Evolutionary conservation across 2,329 filamentous ascomycete species (phyloP).

Genomic region (Claviceps purpurea): DNA sequence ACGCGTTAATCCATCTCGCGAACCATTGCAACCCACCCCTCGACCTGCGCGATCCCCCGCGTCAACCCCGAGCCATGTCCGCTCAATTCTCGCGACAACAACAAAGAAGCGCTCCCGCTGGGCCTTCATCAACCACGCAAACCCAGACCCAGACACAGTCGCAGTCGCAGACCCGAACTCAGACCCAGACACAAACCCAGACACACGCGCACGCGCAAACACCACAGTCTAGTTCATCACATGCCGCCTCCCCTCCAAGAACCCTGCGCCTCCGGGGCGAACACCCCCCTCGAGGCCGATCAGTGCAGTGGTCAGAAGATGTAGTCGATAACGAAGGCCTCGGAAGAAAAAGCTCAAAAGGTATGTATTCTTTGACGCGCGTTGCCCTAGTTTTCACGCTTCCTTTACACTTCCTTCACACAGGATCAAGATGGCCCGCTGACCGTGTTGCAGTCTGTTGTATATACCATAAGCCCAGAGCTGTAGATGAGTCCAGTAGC

Average conservation of each 20-base stretch:
- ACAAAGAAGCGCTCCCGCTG: neutral
- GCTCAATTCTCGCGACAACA: neutral
- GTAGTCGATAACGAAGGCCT: slow-evolving; percentile 93
- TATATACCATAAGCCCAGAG: slow-evolving; percentile 84
- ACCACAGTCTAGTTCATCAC: slow-evolving; percentile 13
- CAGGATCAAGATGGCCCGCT: too few species aligned
- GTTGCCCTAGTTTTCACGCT: too few species aligned
- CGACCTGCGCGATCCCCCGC: neutral
- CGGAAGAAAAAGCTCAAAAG: slow-evolving; percentile 89
- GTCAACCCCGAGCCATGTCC: neutral
- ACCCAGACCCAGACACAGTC: slow-evolving; percentile 4
- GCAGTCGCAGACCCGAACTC: slow-evolving; percentile 2
- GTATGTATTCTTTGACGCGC: slow-evolving; percentile 27
- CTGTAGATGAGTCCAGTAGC: slow-evolving; percentile 63
- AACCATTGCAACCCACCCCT: too few species aligned
- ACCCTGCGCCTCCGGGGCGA: slow-evolving; percentile 41
- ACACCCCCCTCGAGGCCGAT: slow-evolving; percentile 33
- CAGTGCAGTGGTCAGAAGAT: slow-evolving; percentile 84
- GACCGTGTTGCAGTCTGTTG: slow-evolving; percentile 62
- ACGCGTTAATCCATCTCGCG: too few species aligned
- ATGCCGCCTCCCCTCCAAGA: slow-evolving; percentile 16
- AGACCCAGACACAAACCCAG: slow-evolving; percentile 7
- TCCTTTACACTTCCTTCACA: too few species aligned
- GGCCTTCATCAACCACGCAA: neutral
- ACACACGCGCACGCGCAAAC: slow-evolving; percentile 10